Conservation (phyloP, 495 filamentous ascomycete species). For the Xylaria palmicola region DNA sequence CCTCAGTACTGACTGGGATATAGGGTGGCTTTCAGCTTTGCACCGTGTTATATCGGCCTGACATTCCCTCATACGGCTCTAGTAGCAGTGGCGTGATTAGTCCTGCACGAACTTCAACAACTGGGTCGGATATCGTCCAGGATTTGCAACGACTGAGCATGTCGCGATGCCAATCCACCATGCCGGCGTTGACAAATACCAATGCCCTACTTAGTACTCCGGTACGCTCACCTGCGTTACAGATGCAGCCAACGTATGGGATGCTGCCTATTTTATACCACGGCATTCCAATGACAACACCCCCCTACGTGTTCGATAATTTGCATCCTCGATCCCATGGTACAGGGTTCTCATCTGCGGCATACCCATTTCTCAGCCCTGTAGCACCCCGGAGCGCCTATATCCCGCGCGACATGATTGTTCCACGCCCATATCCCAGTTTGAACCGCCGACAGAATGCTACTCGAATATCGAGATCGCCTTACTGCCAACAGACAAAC, state of each 20-base stretch:
- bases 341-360: slow-evolving; percentile 26
- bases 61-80: slow-evolving; percentile 6
- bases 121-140: slow-evolving; percentile 18
- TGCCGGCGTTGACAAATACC: slow-evolving; percentile 19
- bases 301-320: slow-evolving; percentile 37
- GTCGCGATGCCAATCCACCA: slow-evolving; percentile 20
- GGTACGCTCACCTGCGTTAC: slow-evolving; percentile 33
- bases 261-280: slow-evolving; percentile 40
- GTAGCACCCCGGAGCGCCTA: slow-evolving; percentile 26
- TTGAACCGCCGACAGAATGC: slow-evolving; percentile 41
- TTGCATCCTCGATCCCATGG: slow-evolving; percentile 32
- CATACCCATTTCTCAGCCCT: slow-evolving; percentile 36
- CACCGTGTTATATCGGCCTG: slow-evolving; percentile 25
- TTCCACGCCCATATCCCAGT: slow-evolving; percentile 23
- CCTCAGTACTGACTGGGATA: slow-evolving; percentile 13
- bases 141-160: slow-evolving; percentile 29
- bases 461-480: slow-evolving; percentile 37
- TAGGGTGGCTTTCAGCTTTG: slow-evolving; percentile 31
- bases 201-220: slow-evolving; percentile 34
- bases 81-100: background rate
- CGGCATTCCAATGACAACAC: slow-evolving; percentile 22
- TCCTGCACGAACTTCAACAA: slow-evolving; percentile 8
- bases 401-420: slow-evolving; percentile 27
- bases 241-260: slow-evolving; percentile 26
- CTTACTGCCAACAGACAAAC: slow-evolving; percentile 41